Base-by-base conservation (phyloP, 2,329 filamentous ascomycete species). In the Monosporascus ibericus region DNA sequence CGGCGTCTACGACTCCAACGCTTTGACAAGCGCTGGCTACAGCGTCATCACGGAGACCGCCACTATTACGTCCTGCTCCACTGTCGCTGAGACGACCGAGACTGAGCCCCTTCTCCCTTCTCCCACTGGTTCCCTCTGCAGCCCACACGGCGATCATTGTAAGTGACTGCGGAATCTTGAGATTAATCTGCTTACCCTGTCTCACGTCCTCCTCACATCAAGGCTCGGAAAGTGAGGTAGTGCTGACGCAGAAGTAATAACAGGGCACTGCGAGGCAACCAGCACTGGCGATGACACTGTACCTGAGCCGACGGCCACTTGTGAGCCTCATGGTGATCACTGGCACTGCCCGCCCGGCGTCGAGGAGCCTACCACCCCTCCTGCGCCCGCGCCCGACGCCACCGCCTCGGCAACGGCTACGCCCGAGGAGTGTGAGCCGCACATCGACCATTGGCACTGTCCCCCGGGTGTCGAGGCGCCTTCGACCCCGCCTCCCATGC, bases 21-120 rank as follows among this genome's bases (percentile, higher is more conserved):
- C 56, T 6, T 50, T 63, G 5, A 55, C 54, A 4, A 50, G 52
- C 14, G 61, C 60, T 9, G 61, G 60, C 3, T 62, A 60, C 38
- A 53, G 44, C 27, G 54, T 63, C 48, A 53, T 59, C 25, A 55
- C 58, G 1, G 54, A 50, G 15, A 48, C 56, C 2, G 46, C 40
- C 18, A 50, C 48, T 20, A 46, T 40, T 6, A 54, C 47, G 5
- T 47, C 46, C 24, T 55, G 56, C 38, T 52, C 50, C 7, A 54
- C 52, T 6, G 50, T 48, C 5, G 50, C 48, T 3, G 39, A 40
- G 25, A 52, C 50, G 3, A 39, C 37, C 18, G 37, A 11, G 18
- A n/a, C 37, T 18, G 37, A 18, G 22, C 6, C 39, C 39, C 50
- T 57, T 14, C 50, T 48, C 8, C 52, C 55, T 6, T 57, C 55